phyloP scores from a whole-genome alignment of 768 basidiomycete genomes.

The Coprinopsis strossmayeri region DNA sequence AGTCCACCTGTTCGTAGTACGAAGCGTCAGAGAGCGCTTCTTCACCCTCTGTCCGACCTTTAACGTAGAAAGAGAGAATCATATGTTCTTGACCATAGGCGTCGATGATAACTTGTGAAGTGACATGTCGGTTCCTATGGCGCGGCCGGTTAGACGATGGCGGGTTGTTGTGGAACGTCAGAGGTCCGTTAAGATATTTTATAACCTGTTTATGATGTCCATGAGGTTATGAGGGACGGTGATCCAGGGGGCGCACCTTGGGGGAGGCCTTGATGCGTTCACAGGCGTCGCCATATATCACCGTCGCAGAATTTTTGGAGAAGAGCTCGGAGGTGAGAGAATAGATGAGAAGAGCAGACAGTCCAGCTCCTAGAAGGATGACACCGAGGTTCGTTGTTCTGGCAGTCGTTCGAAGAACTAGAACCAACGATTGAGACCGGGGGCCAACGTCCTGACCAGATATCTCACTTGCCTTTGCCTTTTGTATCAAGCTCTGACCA shows the following conservation, averaged over 20 bases:
- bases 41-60: slow-evolving; percentile 46
- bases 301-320: slow-evolving; percentile 84
- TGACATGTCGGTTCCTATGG: slow-evolving; percentile 77
- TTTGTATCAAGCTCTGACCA: slow-evolving; percentile 75
- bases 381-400: slow-evolving; percentile 48
- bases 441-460: neutral
- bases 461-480: slow-evolving; percentile 58
- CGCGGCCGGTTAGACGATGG: slow-evolving; percentile 70
- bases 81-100: slow-evolving; percentile 73
- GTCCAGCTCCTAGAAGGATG: slow-evolving; percentile 70
- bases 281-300: slow-evolving; percentile 61
- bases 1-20: slow-evolving; percentile 35
- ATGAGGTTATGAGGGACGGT: neutral
- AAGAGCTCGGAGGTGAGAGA: slow-evolving; percentile 79
- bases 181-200: slow-evolving; percentile 59
- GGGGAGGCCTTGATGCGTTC: slow-evolving; percentile 43
- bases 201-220: slow-evolving; percentile 41
- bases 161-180: slow-evolving; percentile 77
- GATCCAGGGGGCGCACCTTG: slow-evolving; percentile 24
- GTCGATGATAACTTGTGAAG: slow-evolving; percentile 72
- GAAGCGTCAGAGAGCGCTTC: slow-evolving; percentile 24
- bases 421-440: too few relatives aligned
- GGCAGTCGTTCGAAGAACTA: slow-evolving; percentile 44
- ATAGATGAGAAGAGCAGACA: slow-evolving; percentile 71
- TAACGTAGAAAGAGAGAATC: slow-evolving; percentile 77